A percentile compares a stretch with the other conserved stretches of the same genome.
These are phyloP conservation scores for Hygrophoropsis aurantiaca DNA, from an alignment of 768 basidiomycete species.

Conservation along the genomic window DNA sequence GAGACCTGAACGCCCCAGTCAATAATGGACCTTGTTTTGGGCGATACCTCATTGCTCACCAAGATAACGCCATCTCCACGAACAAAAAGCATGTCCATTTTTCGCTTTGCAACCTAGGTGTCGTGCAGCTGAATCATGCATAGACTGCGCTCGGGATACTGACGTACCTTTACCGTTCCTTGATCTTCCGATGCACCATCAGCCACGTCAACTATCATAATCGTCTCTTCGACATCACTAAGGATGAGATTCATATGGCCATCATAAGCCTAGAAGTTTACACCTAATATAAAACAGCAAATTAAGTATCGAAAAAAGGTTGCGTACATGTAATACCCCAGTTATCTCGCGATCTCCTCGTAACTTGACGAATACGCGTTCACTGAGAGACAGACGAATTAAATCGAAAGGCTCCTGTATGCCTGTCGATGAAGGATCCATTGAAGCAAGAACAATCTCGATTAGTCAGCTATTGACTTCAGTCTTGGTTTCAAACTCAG, in stretches of 20 bases:
- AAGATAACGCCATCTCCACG: constrained; percentile 96
- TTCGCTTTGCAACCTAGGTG: constrained; percentile 91
- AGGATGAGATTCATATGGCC: constrained; percentile 99
- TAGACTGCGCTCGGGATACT: not conserved
- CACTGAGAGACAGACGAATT: constrained; percentile 92
- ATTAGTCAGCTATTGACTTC: constrained; percentile 23
- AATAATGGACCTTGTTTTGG: constrained; percentile 5
- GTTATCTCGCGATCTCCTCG: constrained; percentile 91
- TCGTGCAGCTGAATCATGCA: constrained; percentile 3
- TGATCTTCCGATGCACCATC: constrained; percentile 61
- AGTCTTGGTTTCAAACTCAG: constrained; percentile 33
- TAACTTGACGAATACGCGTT: constrained; percentile 97
- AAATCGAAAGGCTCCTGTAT: constrained; percentile 98
- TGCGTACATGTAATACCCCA: constrained; percentile 86
- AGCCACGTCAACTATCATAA: constrained; percentile 89
- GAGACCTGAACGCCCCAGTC: constrained; percentile 57
- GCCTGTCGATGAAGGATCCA: constrained; percentile 71
- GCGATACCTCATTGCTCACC: constrained; percentile 53
- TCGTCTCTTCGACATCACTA: constrained; percentile 96
- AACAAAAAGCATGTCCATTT: constrained; percentile 97
- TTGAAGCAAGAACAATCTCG: constrained; percentile 26
- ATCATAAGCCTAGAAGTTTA: constrained; percentile 83
- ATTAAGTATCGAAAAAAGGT: constrained; percentile 1
- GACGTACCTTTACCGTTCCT: constrained; percentile 64
- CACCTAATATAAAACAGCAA: constrained; percentile 9